phyloP scores from a whole-genome alignment of 352 stramenopile genomes.

The Phytophthora sp. region DNA sequence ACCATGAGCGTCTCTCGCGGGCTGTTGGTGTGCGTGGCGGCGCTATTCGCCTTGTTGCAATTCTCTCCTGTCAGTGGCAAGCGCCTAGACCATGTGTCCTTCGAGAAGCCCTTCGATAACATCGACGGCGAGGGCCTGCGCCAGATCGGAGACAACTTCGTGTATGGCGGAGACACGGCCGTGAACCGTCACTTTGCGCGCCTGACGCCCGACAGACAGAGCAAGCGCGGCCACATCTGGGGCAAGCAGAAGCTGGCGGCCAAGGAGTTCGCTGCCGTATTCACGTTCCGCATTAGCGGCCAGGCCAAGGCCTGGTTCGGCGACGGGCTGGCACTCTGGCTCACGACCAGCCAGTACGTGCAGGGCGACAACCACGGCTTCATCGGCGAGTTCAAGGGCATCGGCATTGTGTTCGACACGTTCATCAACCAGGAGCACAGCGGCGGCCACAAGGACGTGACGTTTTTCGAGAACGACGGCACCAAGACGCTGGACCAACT shows the following conservation, averaged over 20 bases:
- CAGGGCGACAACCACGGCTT: conserved; percentile 86
- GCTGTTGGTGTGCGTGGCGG: conserved; percentile 31
- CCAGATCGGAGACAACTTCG: conserved; percentile 61
- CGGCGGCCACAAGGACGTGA: conserved; percentile 86
- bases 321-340: conserved; percentile 82
- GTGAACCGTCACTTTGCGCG: conserved; percentile 87
- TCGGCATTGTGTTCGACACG: conserved; percentile 86
- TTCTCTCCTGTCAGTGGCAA: conserved; percentile 32
- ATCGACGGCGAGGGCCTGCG: conserved; percentile 69
- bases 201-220: conserved; percentile 81
- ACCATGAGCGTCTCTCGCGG: conserved; percentile 32
- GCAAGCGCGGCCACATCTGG: conserved; percentile 79
- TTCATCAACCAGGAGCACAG: conserved; percentile 84
- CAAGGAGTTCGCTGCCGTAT: conserved; percentile 74
- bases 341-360: conserved; percentile 67
- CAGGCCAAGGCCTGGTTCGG: conserved; percentile 79
- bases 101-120: conserved; percentile 83
- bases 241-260: conserved; percentile 63
- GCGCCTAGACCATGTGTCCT: conserved; percentile 60
- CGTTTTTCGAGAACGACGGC: conserved; percentile 82
- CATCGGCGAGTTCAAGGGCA: conserved; percentile 69
- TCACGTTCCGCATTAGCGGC: conserved; percentile 88
- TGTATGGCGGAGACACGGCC: conserved; percentile 60
- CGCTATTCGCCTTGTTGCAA: conserved; percentile 30
- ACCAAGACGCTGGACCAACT: conserved; percentile 80